These are phyloP conservation scores for Pachyrhizus erosus DNA, from an alignment of 306 rosid species.

Conservation along the genomic window DNA sequence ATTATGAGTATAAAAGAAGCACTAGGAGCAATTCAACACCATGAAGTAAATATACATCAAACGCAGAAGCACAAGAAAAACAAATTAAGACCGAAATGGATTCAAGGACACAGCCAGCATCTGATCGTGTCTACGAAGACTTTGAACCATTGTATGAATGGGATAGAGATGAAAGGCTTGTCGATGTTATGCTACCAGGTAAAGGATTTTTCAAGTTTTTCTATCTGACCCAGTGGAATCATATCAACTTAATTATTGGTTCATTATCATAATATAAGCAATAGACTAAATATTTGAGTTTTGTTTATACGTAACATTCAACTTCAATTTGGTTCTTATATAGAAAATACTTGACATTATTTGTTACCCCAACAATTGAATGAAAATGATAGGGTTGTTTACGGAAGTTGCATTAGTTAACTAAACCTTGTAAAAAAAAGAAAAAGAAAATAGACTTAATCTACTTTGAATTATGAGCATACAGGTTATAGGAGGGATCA, in stretches of 20 bases:
- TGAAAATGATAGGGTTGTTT: background rate
- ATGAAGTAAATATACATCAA: constrained; percentile 31
- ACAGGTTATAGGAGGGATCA: constrained; percentile 65
- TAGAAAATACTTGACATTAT: background rate
- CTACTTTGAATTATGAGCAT: background rate
- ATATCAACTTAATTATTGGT: background rate
- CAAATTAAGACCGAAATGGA: constrained; percentile 9
- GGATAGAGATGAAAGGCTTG: constrained; percentile 43
- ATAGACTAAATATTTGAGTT: too few relatives aligned
- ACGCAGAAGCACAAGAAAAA: constrained; percentile 14
- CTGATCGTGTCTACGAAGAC: constrained; percentile 52
- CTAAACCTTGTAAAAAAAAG: too few relatives aligned
- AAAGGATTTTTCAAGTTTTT: background rate
- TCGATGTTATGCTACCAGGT: constrained; percentile 66
- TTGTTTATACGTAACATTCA: too few relatives aligned
- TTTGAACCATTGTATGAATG: constrained; percentile 58
- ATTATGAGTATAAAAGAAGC: constrained; percentile 40
- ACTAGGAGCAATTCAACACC: background rate
- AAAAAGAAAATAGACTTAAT: background rate
- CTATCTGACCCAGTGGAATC: background rate
- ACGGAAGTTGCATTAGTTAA: too few relatives aligned
- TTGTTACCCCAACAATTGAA: background rate
- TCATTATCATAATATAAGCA: background rate
- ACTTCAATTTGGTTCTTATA: background rate
- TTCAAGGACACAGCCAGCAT: constrained; percentile 23